Evolutionary conservation across 768 basidiomycete species (phyloP), one percentile per base, ranked within the genome.

Genomic region (Hericium erinaceus): DNA sequence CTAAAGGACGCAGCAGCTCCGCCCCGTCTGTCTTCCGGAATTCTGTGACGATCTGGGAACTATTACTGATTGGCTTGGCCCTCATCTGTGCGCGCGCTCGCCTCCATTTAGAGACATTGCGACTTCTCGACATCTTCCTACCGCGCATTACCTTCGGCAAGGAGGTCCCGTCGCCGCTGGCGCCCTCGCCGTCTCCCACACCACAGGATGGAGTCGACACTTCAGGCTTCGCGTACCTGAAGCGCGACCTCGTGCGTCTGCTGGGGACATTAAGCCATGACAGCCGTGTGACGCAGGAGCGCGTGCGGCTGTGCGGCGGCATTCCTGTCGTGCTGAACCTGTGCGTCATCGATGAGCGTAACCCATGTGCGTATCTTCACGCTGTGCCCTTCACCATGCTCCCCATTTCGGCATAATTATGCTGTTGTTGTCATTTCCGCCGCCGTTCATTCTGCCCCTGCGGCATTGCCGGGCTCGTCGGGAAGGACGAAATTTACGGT

Each of bases 341-440:
- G 72, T 95, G 92, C 69, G 89, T 91, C 16, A 75, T 92, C 26
- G 94, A 98, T 68, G 93, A 94, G 64, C 74, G 86, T 57, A 97
- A 95, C 70, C 94, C 94, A 40, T 94, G 94, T 95, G 69, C 72
- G 93, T 82, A 39, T 24, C 46, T 46, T 46, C 44, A n/a, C 44
- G 7, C 16, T 15, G 20, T n/a, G 44, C 4, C n/a, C 33, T 24
- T 20, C 11, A 9, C 15, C 24, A 16, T 28, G 16, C 18, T 39
- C 48, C 48, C 20, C 20, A 49, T 49, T 3, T 20, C 26, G 20
- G 20, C 48, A 26, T 20, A 26, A 20, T 26, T 15, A 49, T 49
- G 20, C 48, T 20, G 26, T 20, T 49, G 11, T 26, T 20, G 20
- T 26, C 20, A 49, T 41, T 39, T 52, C 15, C 51, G n/a, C 37